Base-by-base conservation (phyloP, 2,329 filamentous ascomycete genomes). In the Alternaria rosae region DNA sequence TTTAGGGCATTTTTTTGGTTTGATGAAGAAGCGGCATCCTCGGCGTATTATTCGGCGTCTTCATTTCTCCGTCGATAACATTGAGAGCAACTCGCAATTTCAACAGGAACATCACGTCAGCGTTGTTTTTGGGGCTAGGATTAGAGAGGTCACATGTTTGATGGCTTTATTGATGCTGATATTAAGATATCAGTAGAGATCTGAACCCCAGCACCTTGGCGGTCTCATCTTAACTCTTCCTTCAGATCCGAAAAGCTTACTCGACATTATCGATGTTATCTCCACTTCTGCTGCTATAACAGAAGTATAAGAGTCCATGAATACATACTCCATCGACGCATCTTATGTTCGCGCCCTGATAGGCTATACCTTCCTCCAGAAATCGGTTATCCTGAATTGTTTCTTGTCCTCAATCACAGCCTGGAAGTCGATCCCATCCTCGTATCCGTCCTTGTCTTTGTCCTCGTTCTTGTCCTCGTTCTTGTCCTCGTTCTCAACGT, bases 1-100 rank as follows among this genome's bases (percentile, higher is more conserved):
- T 32, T 41, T 23, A 20, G 26, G 28, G 51, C 32, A 42, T 53
- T 26, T 20, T 21, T 17, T 21, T 38, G 35, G 15, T 25, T 51
- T 51, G 30, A 35, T 51, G 47, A 38, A 51, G 47, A 35, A 51
- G 47, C 47, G 47, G 47, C 47, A 51, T 51, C 47, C 21, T 51
- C 47, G 47, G 47, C 47, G 30, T 51, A 35, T 13, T 38, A 25
- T 2, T 51, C 28, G 47, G 47, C 30, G 30, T 51, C 47, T 13
- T 13, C 13, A 32, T 50, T 51, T 25, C 20, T 35, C 20, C 47
- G 21, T 50, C 47, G 17, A 32, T 32, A 23, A 13, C 12, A 28
- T 30, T 15, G 6, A 2, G 17, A 8, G 28, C 20, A 26, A 15
- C 30, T 51, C 47, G 20, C 28, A 35, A 25, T 38, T 35, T 38